Base-by-base conservation (phyloP, 805 yeast species). In the Sugiyamaella americana region DNA sequence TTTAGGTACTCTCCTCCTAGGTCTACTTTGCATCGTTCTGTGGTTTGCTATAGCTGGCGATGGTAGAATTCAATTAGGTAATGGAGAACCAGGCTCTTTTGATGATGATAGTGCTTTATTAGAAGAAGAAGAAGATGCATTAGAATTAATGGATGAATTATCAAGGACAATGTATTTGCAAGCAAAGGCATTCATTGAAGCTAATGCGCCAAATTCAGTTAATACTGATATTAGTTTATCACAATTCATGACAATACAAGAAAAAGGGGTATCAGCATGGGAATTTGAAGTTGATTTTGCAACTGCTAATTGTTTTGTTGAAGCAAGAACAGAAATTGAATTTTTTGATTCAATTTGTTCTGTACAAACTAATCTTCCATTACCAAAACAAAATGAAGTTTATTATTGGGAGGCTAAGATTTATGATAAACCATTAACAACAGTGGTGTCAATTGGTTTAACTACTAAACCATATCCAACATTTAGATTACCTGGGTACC, bases 401-500 rank as follows among this genome's bases (percentile, higher is more conserved):
- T 87, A 87, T 59, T 89, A 91, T 67, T 87, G 84, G 69, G 98
- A 89, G 61, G 77, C 82, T 36, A 93, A 93, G 59, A 75, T 93
- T 1, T 88, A 79, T 64, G 87, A 83, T 35, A 71, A 76, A 44
- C 79, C 84, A 1, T 61, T 56, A n/a, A 66, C 62, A 37, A 64
- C 76, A 0, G 50, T 46, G 19, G 56, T 91, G 1, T 78, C 95
- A 0, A 71, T 93, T 17, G 98, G 98, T 0, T 59, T 93, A 2
- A 75, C 89, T 0, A 78, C 94, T 0, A 78, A 80, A 52, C 98
- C 98, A 4, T 93, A 93, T 59, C 98, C 98, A 1, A 80, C 83
- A 65, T 93, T 93, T 66, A 72, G 97, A 55, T 69, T 93, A 35
- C 98, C 98, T 0, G 98, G 98, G 0, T 76, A 93, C 59, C 95